Evolutionary conservation across 805 yeast genomes (phyloP).

Genomic region (Kluyveromyces dobzhanskii): DNA sequence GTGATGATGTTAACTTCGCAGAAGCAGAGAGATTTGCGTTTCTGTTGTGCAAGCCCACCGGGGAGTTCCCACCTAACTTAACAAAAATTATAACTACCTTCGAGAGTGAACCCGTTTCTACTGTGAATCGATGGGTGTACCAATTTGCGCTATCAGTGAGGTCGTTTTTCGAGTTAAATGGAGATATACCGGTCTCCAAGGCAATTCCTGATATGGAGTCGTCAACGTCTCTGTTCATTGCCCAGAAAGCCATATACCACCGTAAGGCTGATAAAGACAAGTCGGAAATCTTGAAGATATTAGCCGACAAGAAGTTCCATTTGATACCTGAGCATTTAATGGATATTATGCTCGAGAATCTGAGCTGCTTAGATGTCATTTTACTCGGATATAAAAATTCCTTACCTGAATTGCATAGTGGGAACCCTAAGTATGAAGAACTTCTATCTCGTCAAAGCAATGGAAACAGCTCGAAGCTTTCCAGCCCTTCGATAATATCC

Average conservation of each 20-base stretch:
- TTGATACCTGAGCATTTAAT: too few species aligned
- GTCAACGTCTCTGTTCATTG: slow-evolving; percentile 52
- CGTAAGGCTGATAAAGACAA: slow-evolving; percentile 45
- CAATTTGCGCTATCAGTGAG: background rate
- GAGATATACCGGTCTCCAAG: slow-evolving; percentile 60
- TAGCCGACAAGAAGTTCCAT: too few species aligned
- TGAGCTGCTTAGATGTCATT: too few species aligned
- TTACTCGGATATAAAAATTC: too few species aligned
- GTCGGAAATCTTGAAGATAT: too few species aligned
- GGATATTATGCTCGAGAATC: too few species aligned
- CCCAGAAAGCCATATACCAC: slow-evolving; percentile 49
- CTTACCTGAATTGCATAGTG: too few species aligned
- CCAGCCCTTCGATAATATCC: slow-evolving; percentile 49
- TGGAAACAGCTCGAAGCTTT: slow-evolving; percentile 10
- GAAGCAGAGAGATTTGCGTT: slow-evolving; percentile 43
- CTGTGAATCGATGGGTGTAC: background rate
- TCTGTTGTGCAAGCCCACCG: slow-evolving; percentile 23
- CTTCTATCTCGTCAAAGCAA: slow-evolving; percentile 34
- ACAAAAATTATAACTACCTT: slow-evolving; percentile 45
- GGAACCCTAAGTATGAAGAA: slow-evolving; percentile 25
- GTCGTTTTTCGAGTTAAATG: background rate
- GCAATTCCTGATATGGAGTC: slow-evolving; percentile 85
- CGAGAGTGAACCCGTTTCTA: background rate
- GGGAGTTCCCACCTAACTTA: slow-evolving; percentile 13
- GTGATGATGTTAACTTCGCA: slow-evolving; percentile 37